A percentile compares a stretch with the other conserved stretches of the same genome.
These are phyloP conservation scores for Oldenlandia corymbosa DNA, from an alignment of 257 asterid genomes.

Conservation along the genomic window DNA sequence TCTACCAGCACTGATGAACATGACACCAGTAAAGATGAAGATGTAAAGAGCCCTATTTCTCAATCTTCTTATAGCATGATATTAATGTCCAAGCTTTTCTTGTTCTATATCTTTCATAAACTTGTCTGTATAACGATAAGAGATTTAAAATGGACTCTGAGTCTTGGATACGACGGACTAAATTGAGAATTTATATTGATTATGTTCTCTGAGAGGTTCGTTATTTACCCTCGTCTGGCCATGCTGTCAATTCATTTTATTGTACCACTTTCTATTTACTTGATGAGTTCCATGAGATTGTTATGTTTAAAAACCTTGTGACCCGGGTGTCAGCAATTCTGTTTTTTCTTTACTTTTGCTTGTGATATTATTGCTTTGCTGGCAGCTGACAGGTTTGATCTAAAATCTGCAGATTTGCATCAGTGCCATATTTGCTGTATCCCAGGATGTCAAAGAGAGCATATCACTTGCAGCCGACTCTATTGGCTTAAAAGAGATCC, in stretches of 20 bases:
- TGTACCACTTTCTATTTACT: neutral
- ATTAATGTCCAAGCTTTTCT: neutral
- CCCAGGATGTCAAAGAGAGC: constrained; percentile 70
- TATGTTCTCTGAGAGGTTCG: neutral
- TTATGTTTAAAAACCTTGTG: neutral
- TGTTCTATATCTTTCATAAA: no score
- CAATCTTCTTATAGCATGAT: neutral
- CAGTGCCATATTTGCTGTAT: constrained; percentile 47
- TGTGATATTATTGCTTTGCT: neutral
- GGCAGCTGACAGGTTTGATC: constrained; percentile 8
- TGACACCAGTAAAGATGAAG: constrained; percentile 24
- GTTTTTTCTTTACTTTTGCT: neutral
- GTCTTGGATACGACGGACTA: neutral
- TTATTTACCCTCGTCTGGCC: neutral
- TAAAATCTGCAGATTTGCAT: constrained; percentile 55
- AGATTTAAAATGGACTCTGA: no score
- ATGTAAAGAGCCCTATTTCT: constrained; percentile 23
- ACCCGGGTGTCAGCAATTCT: neutral
- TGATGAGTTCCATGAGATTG: neutral
- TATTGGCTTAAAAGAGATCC: constrained; percentile 66
- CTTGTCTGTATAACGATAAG: no score
- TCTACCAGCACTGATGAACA: constrained; percentile 65
- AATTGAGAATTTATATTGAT: neutral
- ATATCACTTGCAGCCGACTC: constrained; percentile 73
- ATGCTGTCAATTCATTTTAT: neutral